Evolutionary conservation across 495 filamentous ascomycete species (phyloP).

Genomic region (Aspergillus sparsus): DNA sequence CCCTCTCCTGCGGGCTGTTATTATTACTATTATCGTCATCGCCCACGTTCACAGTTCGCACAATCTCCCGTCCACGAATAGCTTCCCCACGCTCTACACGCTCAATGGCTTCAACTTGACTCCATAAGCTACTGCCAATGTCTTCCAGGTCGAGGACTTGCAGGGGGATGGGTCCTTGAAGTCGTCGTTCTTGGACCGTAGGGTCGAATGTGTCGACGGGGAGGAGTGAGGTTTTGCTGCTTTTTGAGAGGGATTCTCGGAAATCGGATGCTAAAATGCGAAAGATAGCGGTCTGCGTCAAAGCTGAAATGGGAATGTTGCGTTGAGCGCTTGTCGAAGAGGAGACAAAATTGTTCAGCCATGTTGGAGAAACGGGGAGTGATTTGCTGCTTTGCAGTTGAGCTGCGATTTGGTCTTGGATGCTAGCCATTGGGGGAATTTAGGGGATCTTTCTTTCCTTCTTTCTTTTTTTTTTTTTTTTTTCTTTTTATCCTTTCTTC

Average conservation of each 20-base stretch:
- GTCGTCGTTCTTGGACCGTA: slow-evolving; percentile 51
- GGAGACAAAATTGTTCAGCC: slow-evolving; percentile 48
- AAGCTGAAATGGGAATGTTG: slow-evolving; percentile 66
- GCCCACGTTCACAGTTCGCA: slow-evolving; percentile 64
- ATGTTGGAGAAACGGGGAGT: slow-evolving; percentile 44
- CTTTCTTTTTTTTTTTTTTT: not conserved
- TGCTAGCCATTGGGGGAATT: slow-evolving; percentile 34
- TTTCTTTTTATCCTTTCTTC: not conserved
- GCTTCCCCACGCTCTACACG: slow-evolving; percentile 79
- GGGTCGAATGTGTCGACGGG: slow-evolving; percentile 58
- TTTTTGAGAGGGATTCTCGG: slow-evolving; percentile 54
- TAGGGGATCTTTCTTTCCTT: not conserved
- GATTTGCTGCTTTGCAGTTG: slow-evolving; percentile 47
- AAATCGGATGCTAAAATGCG: slow-evolving; percentile 81
- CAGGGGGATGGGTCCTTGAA: slow-evolving; percentile 64
- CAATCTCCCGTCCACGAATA: slow-evolving; percentile 77
- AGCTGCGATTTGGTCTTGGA: slow-evolving; percentile 41
- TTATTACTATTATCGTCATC: slow-evolving; percentile 41
- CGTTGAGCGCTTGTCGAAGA: slow-evolving; percentile 37
- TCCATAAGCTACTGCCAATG: slow-evolving; percentile 73
- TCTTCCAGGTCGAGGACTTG: slow-evolving; percentile 88
- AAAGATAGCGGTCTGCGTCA: slow-evolving; percentile 76
- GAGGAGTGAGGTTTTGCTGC: slow-evolving; percentile 50
- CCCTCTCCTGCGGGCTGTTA: slow-evolving; percentile 18
- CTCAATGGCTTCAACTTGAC: slow-evolving; percentile 84